Evolutionary conservation across 192 early-diverging fungal species (phyloP).

Genomic region (Entrophospora sp.): DNA sequence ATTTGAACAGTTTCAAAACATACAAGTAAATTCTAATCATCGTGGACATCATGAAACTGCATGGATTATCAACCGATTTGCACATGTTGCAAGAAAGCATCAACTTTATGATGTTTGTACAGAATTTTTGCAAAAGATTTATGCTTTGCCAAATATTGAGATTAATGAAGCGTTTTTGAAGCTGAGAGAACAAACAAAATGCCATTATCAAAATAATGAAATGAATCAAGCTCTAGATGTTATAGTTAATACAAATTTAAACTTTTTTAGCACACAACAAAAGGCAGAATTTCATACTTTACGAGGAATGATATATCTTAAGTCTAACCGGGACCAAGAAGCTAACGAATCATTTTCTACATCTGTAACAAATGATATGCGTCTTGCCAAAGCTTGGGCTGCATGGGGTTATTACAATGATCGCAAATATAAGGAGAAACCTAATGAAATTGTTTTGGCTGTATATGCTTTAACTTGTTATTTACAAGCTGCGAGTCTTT

Average conservation of each 20-base stretch:
- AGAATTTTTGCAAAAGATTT: constrained; percentile 87
- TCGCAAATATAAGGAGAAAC: constrained; percentile 75
- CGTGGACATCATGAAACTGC: constrained; percentile 99
- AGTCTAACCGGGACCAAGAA: constrained; percentile 75
- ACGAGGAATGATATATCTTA: constrained; percentile 90
- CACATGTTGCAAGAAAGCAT: constrained; percentile 92
- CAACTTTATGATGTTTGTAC: constrained; percentile 92
- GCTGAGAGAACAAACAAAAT: constrained; percentile 96
- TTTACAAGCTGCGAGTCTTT: constrained; percentile 85
- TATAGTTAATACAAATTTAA: constrained; percentile 98
- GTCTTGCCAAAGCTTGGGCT: constrained; percentile 92
- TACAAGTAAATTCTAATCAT: constrained; percentile 53
- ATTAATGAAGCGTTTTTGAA: constrained; percentile 98
- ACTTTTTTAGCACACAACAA: constrained; percentile 86
- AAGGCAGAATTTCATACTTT: constrained; percentile 97
- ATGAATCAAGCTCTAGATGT: constrained; percentile 90
- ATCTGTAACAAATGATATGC: constrained; percentile 82
- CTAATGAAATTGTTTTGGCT: constrained; percentile 71
- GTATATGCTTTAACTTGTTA: constrained; percentile 92
- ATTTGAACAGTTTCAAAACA: constrained; percentile 75
- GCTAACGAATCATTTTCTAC: constrained; percentile 86
- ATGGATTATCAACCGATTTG: constrained; percentile 99
- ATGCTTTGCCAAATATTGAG: constrained; percentile 99
- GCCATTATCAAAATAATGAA: constrained; percentile 86
- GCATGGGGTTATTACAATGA: constrained; percentile 96